Percentiles rank a stretch among this genome's conserved stretches.
Conservation (phyloP, 2,329 filamentous ascomycete genomes). For the Diaporthe vexans region DNA sequence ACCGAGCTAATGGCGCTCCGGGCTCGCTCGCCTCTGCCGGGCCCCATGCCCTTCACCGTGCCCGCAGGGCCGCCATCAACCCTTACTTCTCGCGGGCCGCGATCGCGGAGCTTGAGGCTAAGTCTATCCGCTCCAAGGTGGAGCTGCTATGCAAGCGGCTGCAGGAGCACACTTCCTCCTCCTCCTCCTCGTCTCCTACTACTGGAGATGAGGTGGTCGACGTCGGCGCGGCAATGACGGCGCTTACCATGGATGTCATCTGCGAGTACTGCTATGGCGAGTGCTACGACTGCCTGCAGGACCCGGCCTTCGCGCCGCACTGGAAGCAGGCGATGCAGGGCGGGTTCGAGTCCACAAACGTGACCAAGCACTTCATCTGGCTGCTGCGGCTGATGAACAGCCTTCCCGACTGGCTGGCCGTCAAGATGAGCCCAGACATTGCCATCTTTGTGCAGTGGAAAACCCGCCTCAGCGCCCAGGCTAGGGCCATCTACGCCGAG, state of each 20-base stretch:
- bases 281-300: conserved; percentile 41
- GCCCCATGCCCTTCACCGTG: conserved; percentile 18
- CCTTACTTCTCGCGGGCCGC: conserved; percentile 30
- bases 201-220: conserved; percentile 1
- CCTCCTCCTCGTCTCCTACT: neutral
- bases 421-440: conserved; percentile 12
- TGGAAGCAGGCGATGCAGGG: conserved; percentile 24
- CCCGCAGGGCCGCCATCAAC: neutral
- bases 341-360: conserved; percentile 7
- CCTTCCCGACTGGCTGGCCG: conserved; percentile 40
- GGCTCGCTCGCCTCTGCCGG: neutral
- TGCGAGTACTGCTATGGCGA: conserved; percentile 25
- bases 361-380: conserved; percentile 27
- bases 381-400: conserved; percentile 2
- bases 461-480: neutral
- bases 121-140: conserved; percentile 3
- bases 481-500: conserved; percentile 12
- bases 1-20: neutral
- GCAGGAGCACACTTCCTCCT: neutral
- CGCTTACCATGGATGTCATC: neutral
- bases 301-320: conserved; percentile 47
- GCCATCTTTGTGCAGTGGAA: conserved; percentile 9
- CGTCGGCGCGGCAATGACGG: conserved; percentile 12
- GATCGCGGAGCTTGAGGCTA: conserved; percentile 11
- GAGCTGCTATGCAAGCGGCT: neutral